These are phyloP conservation scores for Leishmania major DNA, from an alignment of 208 protist species.

Conservation along the genomic window DNA sequence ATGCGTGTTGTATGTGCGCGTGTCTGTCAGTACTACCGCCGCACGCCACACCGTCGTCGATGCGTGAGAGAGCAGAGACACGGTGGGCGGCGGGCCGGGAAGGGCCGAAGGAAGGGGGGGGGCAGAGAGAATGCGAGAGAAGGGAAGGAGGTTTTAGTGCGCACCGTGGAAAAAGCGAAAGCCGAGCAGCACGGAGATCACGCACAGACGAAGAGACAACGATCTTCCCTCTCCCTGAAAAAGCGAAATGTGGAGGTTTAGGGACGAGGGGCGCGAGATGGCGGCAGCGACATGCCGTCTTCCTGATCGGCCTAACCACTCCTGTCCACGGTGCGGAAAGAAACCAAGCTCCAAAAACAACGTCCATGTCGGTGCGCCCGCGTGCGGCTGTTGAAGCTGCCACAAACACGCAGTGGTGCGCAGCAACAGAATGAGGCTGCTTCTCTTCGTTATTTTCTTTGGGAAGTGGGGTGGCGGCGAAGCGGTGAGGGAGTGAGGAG, in stretches of 20 bases:
- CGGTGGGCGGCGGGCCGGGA: background rate
- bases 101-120: background rate
- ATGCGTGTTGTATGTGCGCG: background rate
- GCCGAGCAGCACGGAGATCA: background rate
- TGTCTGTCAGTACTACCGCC: background rate
- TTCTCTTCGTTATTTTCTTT: background rate
- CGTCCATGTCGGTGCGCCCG: background rate
- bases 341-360: background rate
- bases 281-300: background rate
- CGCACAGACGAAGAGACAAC: background rate
- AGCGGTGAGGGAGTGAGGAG: background rate
- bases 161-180: background rate
- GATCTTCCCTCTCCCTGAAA: too few species aligned
- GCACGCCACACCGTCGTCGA: background rate
- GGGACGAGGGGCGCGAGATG: background rate
- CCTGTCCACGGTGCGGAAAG: background rate
- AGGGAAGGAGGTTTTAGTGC: background rate
- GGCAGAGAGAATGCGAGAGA: background rate
- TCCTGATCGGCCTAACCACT: too few species aligned
- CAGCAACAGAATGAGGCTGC: background rate
- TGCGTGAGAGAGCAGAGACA: background rate
- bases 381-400: background rate
- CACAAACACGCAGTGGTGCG: background rate
- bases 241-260: background rate
- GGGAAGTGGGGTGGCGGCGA: background rate